Evolutionary conservation across 768 basidiomycete genomes (phyloP), one percentile per base, ranked within the genome.

Genomic region (Coprinopsis sp.): DNA sequence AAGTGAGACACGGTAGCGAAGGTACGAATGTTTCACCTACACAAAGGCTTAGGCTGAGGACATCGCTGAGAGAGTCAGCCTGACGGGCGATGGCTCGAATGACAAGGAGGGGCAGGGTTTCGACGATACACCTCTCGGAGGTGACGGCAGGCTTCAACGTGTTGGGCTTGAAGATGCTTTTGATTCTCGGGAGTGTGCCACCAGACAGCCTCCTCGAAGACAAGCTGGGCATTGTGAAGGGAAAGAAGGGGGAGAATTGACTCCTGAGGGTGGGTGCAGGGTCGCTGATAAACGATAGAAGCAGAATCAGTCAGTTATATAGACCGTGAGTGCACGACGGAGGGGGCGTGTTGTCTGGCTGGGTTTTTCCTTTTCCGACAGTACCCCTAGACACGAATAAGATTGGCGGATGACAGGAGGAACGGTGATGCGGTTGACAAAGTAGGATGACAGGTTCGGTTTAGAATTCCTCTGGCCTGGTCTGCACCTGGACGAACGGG

Each of bases 41-140:
- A 33, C 43, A 58, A 29, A 62, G 56, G 44, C 62, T 63, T 49
- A 65, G 52, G 44, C 54, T 58, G 22, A 65, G 56, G 16, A 63
- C 52, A 42, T 63, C 64, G 42, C 56, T 50, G n/a, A 58, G 46
- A 34, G 48, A 54, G 23, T 54, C 43, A 18, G 49, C 50, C 24
- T 62, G 54, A 33, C 55, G 47, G 3, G 58, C 65, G 27, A 67
- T 59, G 19, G 55, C 59, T 21, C 46, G 48, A 48, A 65, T 50
- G 37, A 67, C 48, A 23, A 51, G 55, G 25, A 29, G 49, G 13
- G 61, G 61, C 37, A 61, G 52, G 14, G 48, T 22, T 13, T 47
- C 53, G 19, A 44, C 30, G 42, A 37, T 19, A 27, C 41, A 37
- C 18, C 21, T 33, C 18, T 25, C 19, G 4, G 49, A 13, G 22